Conservation (phyloP, 108 stramenopile species). For the Nannochloropsis gaditana region DNA sequence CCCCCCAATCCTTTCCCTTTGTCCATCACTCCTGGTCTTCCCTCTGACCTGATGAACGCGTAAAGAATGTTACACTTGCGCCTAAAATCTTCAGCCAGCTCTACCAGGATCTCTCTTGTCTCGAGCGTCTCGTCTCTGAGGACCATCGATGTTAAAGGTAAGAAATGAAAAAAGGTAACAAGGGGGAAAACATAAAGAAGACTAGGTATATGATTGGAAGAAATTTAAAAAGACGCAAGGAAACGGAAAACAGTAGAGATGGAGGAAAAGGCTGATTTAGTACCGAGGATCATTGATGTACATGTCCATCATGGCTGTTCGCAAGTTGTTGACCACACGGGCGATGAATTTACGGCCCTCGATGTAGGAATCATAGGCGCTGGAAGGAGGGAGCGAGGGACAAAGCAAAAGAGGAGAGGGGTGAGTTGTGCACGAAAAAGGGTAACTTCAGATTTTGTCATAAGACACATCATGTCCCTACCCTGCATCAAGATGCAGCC, state of each 20-base stretch:
- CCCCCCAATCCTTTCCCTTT: background rate
- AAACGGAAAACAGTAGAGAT: background rate
- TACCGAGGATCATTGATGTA: background rate
- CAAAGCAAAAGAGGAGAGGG: background rate
- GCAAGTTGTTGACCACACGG: background rate
- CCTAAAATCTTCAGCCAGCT: background rate
- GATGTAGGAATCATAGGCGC: background rate
- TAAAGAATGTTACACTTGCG: background rate
- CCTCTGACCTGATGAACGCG: background rate
- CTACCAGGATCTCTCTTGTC: background rate
- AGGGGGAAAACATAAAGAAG: background rate
- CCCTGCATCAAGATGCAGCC: background rate
- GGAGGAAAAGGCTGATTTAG: background rate
- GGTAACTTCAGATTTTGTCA: too few relatives aligned
- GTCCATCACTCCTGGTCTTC: background rate
- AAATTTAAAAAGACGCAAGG: background rate
- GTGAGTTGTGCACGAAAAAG: too few relatives aligned
- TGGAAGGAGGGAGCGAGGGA: background rate
- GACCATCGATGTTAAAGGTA: background rate
- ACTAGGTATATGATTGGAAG: background rate
- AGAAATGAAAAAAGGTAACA: background rate
- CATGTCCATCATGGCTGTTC: background rate
- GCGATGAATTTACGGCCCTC: background rate
- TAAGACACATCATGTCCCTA: background rate
- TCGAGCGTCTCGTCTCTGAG: background rate